Conservation (phyloP, 768 basidiomycete species). For the Antrodiella citrinella region DNA sequence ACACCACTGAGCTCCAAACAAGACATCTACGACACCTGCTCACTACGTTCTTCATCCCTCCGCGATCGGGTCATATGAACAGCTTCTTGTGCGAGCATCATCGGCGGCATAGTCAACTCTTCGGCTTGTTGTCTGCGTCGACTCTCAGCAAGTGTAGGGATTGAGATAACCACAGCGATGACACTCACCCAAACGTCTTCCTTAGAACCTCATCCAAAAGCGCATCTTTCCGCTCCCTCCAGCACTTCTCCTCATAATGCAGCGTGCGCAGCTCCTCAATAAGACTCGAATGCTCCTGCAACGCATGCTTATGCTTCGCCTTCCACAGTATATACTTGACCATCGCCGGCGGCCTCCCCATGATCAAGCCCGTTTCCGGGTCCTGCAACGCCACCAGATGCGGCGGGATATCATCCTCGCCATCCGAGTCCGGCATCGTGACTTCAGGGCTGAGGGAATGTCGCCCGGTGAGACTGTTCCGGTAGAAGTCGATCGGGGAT, state of each 20-base stretch:
- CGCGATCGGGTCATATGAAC: neutral
- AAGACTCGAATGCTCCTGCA: constrained; percentile 60
- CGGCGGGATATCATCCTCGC: constrained; percentile 43
- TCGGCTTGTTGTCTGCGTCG: constrained; percentile 14
- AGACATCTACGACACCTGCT: neutral
- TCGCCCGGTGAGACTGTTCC: constrained; percentile 20
- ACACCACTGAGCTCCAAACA: neutral
- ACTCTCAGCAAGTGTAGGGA: neutral
- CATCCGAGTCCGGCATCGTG: constrained; percentile 19
- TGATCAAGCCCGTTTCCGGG: constrained; percentile 51
- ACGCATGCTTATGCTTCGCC: constrained; percentile 65
- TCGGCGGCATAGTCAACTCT: constrained; percentile 13
- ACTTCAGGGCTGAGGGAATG: constrained; percentile 2
- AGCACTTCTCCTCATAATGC: constrained; percentile 42
- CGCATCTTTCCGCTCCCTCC: constrained; percentile 54
- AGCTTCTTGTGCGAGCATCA: constrained; percentile 13
- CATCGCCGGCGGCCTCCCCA: constrained; percentile 62
- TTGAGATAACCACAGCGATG: constrained; percentile 4
- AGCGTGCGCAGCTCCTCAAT: constrained; percentile 54
- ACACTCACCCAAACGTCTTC: constrained; percentile 42
- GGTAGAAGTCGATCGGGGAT: neutral
- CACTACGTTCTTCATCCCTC: neutral
- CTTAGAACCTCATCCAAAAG: constrained; percentile 47
- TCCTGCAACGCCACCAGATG: constrained; percentile 45
- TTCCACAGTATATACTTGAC: constrained; percentile 70